phyloP scores from a whole-genome alignment of 345 rosid species.

The Physaria fendleri region DNA sequence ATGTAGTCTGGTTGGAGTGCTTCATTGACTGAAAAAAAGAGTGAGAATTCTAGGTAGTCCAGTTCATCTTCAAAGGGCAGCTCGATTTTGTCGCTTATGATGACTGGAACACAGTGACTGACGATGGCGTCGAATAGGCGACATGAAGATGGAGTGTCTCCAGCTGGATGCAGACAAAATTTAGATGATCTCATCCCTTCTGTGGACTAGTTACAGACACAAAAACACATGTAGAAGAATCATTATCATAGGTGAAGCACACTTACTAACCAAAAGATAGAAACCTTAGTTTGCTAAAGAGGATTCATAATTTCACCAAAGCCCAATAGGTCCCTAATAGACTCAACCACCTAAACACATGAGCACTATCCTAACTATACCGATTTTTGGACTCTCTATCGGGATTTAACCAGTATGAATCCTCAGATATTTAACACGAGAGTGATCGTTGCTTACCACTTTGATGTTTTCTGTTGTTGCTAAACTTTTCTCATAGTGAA shows the following conservation, averaged over 20 bases:
- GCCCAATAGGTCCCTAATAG: too few species aligned
- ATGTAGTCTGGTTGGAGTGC: slow-evolving; percentile 62
- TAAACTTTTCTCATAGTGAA: slow-evolving; percentile 54
- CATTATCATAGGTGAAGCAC: slow-evolving; percentile 6
- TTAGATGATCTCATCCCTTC: slow-evolving; percentile 84
- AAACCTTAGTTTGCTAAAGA: too few species aligned
- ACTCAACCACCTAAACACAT: too few species aligned
- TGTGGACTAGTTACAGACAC: slow-evolving; percentile 44
- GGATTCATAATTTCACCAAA: too few species aligned
- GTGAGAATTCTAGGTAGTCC: slow-evolving; percentile 65
- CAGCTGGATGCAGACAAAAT: slow-evolving; percentile 85
- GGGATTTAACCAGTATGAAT: background rate
- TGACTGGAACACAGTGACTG: slow-evolving; percentile 83
- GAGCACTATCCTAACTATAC: too few species aligned
- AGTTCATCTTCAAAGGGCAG: slow-evolving; percentile 81
- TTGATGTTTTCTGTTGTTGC: slow-evolving; percentile 68
- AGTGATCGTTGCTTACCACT: slow-evolving; percentile 42
- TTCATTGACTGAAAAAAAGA: slow-evolving; percentile 70
- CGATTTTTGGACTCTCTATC: background rate
- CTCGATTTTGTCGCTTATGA: slow-evolving; percentile 76
- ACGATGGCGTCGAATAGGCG: slow-evolving; percentile 81
- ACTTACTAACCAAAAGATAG: too few species aligned
- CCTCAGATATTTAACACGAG: background rate
- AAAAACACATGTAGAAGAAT: background rate
- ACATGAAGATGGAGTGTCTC: slow-evolving; percentile 94